phyloP scores from a whole-genome alignment of 495 filamentous ascomycete species.

The Aspergillus haitiensis region DNA sequence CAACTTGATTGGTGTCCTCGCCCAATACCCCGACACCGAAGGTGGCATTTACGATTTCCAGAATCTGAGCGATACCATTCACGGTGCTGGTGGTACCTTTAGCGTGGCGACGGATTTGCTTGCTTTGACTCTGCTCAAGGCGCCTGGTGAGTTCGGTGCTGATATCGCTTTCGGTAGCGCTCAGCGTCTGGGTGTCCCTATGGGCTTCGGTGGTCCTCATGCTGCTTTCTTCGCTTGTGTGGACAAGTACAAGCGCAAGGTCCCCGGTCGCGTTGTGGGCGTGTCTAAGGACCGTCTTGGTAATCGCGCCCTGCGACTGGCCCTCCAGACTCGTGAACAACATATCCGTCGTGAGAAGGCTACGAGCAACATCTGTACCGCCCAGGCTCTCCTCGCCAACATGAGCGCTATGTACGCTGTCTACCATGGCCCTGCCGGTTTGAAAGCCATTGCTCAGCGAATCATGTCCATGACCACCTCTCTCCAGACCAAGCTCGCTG shows the following conservation, averaged over 20 bases:
- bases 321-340: conserved; percentile 93
- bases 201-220: conserved; percentile 94
- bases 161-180: conserved; percentile 96
- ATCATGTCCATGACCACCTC: conserved; percentile 68
- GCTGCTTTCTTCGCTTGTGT: conserved; percentile 95
- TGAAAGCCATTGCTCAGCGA: conserved; percentile 81
- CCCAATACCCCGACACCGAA: conserved; percentile 92
- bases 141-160: conserved; percentile 93
- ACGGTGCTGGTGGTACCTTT: conserved; percentile 77
- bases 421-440: conserved; percentile 87
- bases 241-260: conserved; percentile 94
- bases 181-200: conserved; percentile 91
- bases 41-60: conserved; percentile 79
- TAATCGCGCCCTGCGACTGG: conserved; percentile 78
- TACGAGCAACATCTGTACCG: conserved; percentile 98
- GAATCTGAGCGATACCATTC: conserved; percentile 70
- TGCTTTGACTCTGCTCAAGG: conserved; percentile 84
- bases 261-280: conserved; percentile 89
- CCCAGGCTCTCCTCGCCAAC: conserved; percentile 91
- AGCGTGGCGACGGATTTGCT: conserved; percentile 90
- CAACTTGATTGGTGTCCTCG: conserved; percentile 85
- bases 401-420: conserved; percentile 98
- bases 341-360: conserved; percentile 98
- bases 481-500: conserved; percentile 64
- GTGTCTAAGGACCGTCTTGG: conserved; percentile 91